Evolutionary conservation across 2,329 filamentous ascomycete genomes (phyloP).

Genomic region (Knufia petricola): DNA sequence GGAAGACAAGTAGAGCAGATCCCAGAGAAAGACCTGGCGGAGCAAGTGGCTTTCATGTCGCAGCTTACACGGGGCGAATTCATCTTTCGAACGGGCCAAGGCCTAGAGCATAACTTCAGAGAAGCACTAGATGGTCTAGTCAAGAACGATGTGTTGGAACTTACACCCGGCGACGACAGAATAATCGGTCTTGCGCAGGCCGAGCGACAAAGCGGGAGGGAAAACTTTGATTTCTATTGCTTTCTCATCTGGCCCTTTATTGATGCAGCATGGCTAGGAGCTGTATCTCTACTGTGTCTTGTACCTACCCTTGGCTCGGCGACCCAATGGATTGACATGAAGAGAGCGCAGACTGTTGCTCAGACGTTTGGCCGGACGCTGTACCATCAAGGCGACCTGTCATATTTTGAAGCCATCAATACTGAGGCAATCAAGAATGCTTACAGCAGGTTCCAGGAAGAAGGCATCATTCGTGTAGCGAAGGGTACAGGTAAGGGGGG

Average conservation of each 20-base stretch:
- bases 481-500: constrained; percentile 47
- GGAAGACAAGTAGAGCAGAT: constrained; percentile 72
- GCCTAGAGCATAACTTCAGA: constrained; percentile 68
- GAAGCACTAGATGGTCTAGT: constrained; percentile 71
- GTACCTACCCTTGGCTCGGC: constrained; percentile 51
- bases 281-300: constrained; percentile 77
- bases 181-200: constrained; percentile 63
- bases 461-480: constrained; percentile 71
- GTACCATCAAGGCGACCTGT: constrained; percentile 93
- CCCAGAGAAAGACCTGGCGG: constrained; percentile 59
- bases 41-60: constrained; percentile 81
- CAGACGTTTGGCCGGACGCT: constrained; percentile 88
- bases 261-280: constrained; percentile 84
- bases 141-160: constrained; percentile 63
- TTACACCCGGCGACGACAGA: constrained; percentile 48
- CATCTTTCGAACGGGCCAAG: constrained; percentile 77
- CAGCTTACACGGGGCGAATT: constrained; percentile 90
- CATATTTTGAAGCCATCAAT: constrained; percentile 97
- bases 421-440: constrained; percentile 94
- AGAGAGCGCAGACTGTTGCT: constrained; percentile 69
- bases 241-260: constrained; percentile 98
- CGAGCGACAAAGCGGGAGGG: constrained; percentile 69
- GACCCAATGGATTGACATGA: constrained; percentile 65
- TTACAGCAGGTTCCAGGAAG: constrained; percentile 77
- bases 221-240: constrained; percentile 98